phyloP scores from a whole-genome alignment of 768 basidiomycete genomes.

The Suillus clintonianus region DNA sequence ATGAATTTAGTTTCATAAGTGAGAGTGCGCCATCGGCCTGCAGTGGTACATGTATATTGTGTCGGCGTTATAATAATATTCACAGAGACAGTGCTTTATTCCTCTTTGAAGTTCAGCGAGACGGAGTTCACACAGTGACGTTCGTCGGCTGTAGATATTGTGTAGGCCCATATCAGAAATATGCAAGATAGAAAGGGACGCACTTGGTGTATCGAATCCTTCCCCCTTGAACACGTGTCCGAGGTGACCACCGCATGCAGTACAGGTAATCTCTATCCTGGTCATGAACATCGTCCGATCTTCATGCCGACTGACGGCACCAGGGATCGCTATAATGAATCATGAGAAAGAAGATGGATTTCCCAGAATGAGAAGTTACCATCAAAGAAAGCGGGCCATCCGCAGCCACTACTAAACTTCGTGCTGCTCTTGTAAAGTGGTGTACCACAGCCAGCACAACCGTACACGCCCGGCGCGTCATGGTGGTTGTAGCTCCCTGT shows the following conservation, averaged over 20 bases:
- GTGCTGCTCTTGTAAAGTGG: slow-evolving; percentile 87
- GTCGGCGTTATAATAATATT: not conserved
- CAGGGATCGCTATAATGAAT: slow-evolving; percentile 71
- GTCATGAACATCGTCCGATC: slow-evolving; percentile 54
- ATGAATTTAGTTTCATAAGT: not conserved
- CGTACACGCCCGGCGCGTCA: slow-evolving; percentile 65
- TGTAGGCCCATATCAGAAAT: not conserved
- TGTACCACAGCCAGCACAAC: slow-evolving; percentile 78
- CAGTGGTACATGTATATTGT: not conserved
- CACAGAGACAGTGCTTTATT: slow-evolving; percentile 9
- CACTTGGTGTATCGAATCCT: slow-evolving; percentile 77
- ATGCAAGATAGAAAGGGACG: slow-evolving; percentile 23
- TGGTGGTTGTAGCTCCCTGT: slow-evolving; percentile 82
- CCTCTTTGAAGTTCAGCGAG: slow-evolving; percentile 71
- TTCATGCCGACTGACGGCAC: slow-evolving; percentile 73
- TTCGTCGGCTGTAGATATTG: slow-evolving; percentile 60
- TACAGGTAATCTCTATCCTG: slow-evolving; percentile 86
- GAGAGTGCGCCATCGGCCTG: too few relatives aligned
- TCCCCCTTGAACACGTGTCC: slow-evolving; percentile 97
- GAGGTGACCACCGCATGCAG: slow-evolving; percentile 90
- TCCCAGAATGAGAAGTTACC: slow-evolving; percentile 41
- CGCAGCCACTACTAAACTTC: slow-evolving; percentile 92
- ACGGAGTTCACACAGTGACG: slow-evolving; percentile 91
- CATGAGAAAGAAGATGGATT: not conserved
- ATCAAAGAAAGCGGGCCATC: slow-evolving; percentile 98